Evolutionary conservation across 2,329 filamentous ascomycete genomes (phyloP), one percentile per base, ranked within the genome.

Genomic region (Triangularia setosa): DNA sequence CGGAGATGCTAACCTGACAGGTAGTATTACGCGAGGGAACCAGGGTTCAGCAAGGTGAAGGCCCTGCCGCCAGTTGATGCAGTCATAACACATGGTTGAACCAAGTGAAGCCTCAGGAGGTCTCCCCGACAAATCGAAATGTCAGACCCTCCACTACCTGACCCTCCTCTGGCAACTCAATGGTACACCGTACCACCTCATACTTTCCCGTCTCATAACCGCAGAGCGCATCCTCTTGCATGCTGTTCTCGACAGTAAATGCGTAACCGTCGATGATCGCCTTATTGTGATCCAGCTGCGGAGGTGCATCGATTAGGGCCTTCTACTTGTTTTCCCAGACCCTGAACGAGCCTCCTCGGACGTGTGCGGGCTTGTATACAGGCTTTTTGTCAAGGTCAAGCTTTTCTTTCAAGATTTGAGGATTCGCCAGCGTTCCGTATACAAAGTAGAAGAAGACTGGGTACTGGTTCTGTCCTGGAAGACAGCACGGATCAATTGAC

Each of bases 361-460:
- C 63, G 40, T 65, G 69, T 0, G 78, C 78, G 0, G 69, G 69
- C 5, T 70, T 48, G 25, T 74, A 63, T n/a, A 55, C 25, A 0
- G 73, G 73, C 24, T 67, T 57, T 9, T 70, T 54, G 2, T 71
- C 60, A 9, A 78, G 64, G 2, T 70, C 69, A 12, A 79, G 69
- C 0, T 78, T 71, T 16, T 72, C 67, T 6, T 60, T 62, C 1
- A 80, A 72, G 4, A 77, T 64, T 0, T 60, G 62, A 0, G 71
- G 59, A 9, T 77, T 70, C 1, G 70, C 73, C 2, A 79, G 70
- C 0, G 74, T 79, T 12, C 77, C 76, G 65, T 80, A 79, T 65
- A 80, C 79, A 69, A 79, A 80, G 65, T 79, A 80, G 73, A 74
- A 80, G 73, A 74, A 78, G 0, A 81, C 75, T 0, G 71, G 73